Base-by-base conservation (phyloP, 208 protist species). In the Entamoeba invadens region DNA sequence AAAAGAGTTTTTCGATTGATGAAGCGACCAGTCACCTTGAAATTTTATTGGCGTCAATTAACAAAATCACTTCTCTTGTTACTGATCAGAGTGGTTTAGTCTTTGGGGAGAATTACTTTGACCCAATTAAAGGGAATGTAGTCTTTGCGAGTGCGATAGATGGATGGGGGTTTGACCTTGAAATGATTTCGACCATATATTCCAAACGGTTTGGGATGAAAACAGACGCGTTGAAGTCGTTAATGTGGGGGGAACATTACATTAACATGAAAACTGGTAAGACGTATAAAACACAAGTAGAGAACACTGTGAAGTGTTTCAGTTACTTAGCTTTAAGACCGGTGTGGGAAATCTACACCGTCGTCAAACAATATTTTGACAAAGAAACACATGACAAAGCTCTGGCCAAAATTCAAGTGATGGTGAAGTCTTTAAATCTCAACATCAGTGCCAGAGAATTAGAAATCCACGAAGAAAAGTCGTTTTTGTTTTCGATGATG, bases 201-300 rank as follows among this genome's bases (percentile, higher is more conserved):
- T 16, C 44, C 10, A 38, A 68, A n/a, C 50, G 72, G 72, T 42
- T 92, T 45, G 93, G 87, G 42, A 50, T 93, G 44, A 47, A 35
- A 50, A 35, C 25, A n/a, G 45, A 47, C 1, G n/a, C 35, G 31
- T 51, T 94, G 14, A 91, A 31, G 3, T 51, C 38, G n/a, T 25
- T 93, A 38, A 42, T 94, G 10, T 94, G 93, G 93, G 93, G 93
- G 38, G 93, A 94, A 38, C 46, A 94, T 92, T 94, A 38, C 38
- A 46, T 94, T 46, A 46, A 46, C 14, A 46, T 38, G 31, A 93
- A 57, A 87, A 87, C 10, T 31, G 91, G 87, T 21, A 94, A 94
- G 12, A 44, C 68, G 42, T 42, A 47, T 46, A 93, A 45, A 47
- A 57, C 45, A 57, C 44, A 91, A 93, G 25, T 42, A 93, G 57